Base-by-base conservation (phyloP, 2,329 filamentous ascomycete genomes). In the Bipolaris cookei region DNA sequence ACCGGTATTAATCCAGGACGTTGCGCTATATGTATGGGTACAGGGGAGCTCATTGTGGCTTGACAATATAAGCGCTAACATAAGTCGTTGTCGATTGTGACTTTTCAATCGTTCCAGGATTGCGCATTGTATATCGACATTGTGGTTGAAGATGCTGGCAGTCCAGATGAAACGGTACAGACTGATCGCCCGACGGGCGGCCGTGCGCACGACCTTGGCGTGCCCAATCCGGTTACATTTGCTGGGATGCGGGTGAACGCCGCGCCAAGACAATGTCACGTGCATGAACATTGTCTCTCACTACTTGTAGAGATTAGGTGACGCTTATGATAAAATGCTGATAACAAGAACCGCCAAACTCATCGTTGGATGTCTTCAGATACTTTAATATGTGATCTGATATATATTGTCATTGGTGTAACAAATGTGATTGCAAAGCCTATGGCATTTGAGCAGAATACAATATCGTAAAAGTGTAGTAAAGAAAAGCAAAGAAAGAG, bases 211-310 rank as follows among this genome's bases (percentile, higher is more conserved):
- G 23, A 16, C 16, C 21, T 34, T 37, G 21, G 30, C 54, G 55
- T 41, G 11, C 50, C 48, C 23, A 28, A 52, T 47, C 23, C 13
- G 42, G 54, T 28, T 37, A 18, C 16, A 42, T 25, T 16, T 42
- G 37, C 42, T 25, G 28, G 39, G 20, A 30, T 45, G 20, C 20
- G 54, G 59, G 59, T 59, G 57, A 57, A 52, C 50, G 34, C 28
- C 14, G 16, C 32, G 49, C 52, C 56, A 59, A 59, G 56, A 56
- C 13, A 23, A n/a, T 11, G 21, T 55, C 55, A 58, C 57, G 54
- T 59, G 54, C 20, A 16, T 5, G 7, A 35, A 37, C 30, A 35
- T 16, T 14, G 11, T 25, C 14, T 7, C 53, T 43, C 10, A 61
- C 54, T 11, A 14, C 7, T 23, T 18, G 11, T n/a, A 13, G 2